Evolutionary conservation across 257 asterid species (phyloP).

Genomic region (Nicotiana benthamiana): DNA sequence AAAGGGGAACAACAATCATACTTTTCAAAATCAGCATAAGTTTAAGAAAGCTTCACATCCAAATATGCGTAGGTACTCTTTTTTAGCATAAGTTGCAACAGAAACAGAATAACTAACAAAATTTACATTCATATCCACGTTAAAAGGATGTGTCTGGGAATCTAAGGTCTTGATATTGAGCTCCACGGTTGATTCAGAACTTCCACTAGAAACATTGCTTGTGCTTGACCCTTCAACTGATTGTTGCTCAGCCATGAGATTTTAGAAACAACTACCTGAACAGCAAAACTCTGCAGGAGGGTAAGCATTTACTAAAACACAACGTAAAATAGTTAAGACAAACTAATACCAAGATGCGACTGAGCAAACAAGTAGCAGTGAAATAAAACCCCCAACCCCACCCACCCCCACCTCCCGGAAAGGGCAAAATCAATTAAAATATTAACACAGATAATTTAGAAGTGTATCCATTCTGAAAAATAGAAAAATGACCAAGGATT

Average conservation of each 20-base stretch:
- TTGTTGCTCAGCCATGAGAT: constrained; percentile 58
- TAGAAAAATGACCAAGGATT: neutral
- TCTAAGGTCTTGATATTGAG: constrained; percentile 86
- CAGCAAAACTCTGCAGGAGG: neutral
- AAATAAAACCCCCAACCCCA: too few species aligned
- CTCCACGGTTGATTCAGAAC: constrained; percentile 53
- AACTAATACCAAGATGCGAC: neutral
- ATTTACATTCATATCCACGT: constrained; percentile 63
- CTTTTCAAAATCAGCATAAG: neutral
- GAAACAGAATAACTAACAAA: neutral
- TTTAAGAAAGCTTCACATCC: neutral
- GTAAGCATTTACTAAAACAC: neutral
- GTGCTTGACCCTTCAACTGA: constrained; percentile 44
- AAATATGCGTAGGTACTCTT: neutral
- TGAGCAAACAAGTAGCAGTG: neutral
- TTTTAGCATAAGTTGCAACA: neutral
- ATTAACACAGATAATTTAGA: neutral
- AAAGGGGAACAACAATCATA: neutral
- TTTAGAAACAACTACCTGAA: constrained; percentile 19
- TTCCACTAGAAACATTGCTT: constrained; percentile 35
- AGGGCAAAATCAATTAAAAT: neutral
- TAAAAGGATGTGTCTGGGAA: constrained; percentile 51
- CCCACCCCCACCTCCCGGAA: neutral
- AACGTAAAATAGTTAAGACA: neutral
- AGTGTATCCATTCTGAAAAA: neutral